These are phyloP conservation scores for Populus ilicifolia DNA, from an alignment of 345 rosid genomes.

Conservation along the genomic window DNA sequence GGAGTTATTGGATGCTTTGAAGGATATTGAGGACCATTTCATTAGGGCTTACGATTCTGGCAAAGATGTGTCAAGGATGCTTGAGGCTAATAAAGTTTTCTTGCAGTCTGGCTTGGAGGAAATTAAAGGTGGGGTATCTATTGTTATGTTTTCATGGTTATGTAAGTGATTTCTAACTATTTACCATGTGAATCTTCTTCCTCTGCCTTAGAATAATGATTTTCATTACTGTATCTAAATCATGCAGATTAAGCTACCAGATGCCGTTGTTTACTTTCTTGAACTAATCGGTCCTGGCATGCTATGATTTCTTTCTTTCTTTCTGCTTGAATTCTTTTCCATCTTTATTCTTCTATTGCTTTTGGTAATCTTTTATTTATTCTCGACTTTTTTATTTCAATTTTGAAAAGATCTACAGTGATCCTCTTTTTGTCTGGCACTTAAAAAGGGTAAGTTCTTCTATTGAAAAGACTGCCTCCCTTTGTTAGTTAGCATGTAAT, in stretches of 20 bases:
- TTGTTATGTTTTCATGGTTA: neutral
- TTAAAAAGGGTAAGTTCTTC: neutral
- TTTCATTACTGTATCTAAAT: neutral
- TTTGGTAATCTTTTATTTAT: neutral
- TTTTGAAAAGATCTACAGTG: neutral
- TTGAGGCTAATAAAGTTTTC: conserved; percentile 54
- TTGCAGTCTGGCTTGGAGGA: conserved; percentile 53
- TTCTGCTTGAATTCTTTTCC: neutral
- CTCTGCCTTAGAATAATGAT: neutral
- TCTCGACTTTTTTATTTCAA: neutral
- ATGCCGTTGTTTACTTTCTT: neutral
- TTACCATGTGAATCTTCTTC: neutral
- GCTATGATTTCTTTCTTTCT: neutral
- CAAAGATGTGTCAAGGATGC: conserved; percentile 65
- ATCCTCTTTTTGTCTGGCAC: neutral
- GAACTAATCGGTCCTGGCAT: neutral
- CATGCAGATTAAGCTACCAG: neutral
- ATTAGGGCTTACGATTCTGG: conserved; percentile 72
- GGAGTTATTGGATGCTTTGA: conserved; percentile 65
- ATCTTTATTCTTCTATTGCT: neutral
- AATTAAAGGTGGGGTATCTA: conserved; percentile 50
- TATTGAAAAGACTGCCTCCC: neutral
- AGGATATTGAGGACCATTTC: conserved; percentile 64
- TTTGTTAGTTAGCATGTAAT: neutral
- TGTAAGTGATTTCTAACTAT: neutral